phyloP scores from a whole-genome alignment of 73 alveolate species.

The Paramecium primaurelia region DNA sequence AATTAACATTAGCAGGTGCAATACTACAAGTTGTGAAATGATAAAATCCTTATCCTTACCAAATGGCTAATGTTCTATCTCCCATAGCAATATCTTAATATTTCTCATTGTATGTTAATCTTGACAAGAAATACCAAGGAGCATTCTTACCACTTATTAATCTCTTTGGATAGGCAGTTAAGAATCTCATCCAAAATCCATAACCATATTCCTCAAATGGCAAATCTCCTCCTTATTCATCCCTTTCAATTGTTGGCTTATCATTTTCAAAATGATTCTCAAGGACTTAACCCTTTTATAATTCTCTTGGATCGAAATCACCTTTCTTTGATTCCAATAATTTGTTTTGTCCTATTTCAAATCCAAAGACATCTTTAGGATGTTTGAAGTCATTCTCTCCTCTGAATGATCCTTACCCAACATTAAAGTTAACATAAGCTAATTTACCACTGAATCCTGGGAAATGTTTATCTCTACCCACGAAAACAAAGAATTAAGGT shows the following conservation, averaged over 20 bases:
- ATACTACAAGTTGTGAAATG: constrained; percentile 36
- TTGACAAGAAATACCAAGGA: constrained; percentile 39
- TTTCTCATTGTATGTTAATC: constrained; percentile 1
- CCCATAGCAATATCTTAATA: not conserved
- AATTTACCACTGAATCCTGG: constrained; percentile 38
- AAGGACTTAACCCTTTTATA: not conserved
- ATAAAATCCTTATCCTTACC: constrained; percentile 54
- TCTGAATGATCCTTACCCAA: constrained; percentile 29
- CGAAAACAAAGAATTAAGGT: constrained; percentile 23
- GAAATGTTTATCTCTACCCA: constrained; percentile 5
- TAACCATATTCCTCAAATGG: constrained; percentile 42
- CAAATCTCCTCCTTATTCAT: not conserved
- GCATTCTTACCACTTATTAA: constrained; percentile 28
- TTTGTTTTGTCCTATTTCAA: not conserved
- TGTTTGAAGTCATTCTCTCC: not conserved
- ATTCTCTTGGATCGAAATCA: not conserved
- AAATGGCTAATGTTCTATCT: constrained; percentile 35
- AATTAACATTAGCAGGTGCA: not conserved
- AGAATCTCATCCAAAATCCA: constrained; percentile 49
- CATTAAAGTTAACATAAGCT: constrained; percentile 1
- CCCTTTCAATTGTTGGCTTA: not conserved
- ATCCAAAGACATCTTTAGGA: constrained; percentile 3
- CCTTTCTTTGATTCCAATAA: not conserved
- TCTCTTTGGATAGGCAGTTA: constrained; percentile 32
- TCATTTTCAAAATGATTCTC: not conserved